Base-by-base conservation (phyloP, 1,284 basidiomycete genomes). In the Puccinia horiana region DNA sequence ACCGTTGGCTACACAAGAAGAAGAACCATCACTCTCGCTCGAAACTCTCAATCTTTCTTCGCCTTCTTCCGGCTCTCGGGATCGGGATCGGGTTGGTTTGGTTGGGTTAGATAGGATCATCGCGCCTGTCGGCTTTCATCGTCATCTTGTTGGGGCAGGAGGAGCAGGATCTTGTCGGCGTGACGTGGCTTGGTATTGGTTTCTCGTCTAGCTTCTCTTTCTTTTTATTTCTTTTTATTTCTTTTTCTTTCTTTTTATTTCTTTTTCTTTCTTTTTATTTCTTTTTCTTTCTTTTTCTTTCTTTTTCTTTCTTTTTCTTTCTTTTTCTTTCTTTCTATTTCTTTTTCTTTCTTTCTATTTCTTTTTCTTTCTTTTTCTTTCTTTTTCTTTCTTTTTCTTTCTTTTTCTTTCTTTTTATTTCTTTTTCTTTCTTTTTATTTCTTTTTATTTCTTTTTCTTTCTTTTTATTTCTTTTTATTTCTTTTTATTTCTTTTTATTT, bases 281-380 rank as follows among this genome's bases (percentile, higher is more conserved):
- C 12, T 70, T 44, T 70, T 42, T 44, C n/a, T 70, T 42, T 42
- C 37, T 70, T 42, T 70, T 70, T 44, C 8, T 44, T 44, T 70
- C 37, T 70, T 12, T 44, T 70, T 11, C 6, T 65, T 29, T 16
- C 5, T 65, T 23, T 65, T 32, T 65, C 6, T 65, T 65, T 16
- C 4, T 70, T 14, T 70, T 18, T 70, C n/a, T 70, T 40, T 3
- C 42, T 70, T 4, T 70, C n/a, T 14, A 29, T 2, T 70, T 29
- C 16, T 26, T 70, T 9, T 35, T n/a, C n/a, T n/a, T n/a, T n/a
- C n/a, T n/a, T n/a, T n/a, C n/a, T n/a, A n/a, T n/a, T n/a, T n/a
- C n/a, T n/a, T n/a, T n/a, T n/a, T n/a, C n/a, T n/a, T n/a, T n/a
- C n/a, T n/a, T n/a, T n/a, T n/a, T n/a, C n/a, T n/a, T n/a, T n/a